phyloP scores from a whole-genome alignment of 495 filamentous ascomycete species.

The Aspergillus sparsus region DNA sequence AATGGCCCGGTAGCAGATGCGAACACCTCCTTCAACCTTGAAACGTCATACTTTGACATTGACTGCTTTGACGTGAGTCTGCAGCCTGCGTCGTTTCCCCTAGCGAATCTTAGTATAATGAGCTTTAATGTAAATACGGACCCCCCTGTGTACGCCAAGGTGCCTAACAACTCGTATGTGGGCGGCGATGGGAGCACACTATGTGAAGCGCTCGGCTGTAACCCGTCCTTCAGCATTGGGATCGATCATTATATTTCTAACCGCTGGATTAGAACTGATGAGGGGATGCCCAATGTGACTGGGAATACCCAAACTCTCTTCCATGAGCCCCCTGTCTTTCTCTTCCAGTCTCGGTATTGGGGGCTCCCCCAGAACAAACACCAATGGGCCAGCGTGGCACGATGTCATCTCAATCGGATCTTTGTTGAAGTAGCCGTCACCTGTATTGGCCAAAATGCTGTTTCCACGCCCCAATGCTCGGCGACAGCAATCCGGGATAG shows the following conservation, averaged over 20 bases:
- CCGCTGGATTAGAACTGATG: background rate
- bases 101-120: background rate
- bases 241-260: background rate
- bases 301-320: background rate
- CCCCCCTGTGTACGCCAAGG: background rate
- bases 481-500: slow-evolving; percentile 3
- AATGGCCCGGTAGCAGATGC: background rate
- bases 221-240: background rate
- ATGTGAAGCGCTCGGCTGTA: background rate
- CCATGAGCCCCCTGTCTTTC: background rate
- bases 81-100: background rate
- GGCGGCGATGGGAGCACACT: background rate
- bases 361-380: background rate
- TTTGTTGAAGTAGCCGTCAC: background rate
- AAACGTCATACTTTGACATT: slow-evolving; percentile 6
- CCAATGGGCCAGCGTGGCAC: background rate
- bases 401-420: slow-evolving; percentile 2
- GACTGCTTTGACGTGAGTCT: slow-evolving; percentile 1
- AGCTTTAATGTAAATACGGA: background rate
- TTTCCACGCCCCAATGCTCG: background rate
- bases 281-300: slow-evolving; percentile 1
- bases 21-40: background rate
- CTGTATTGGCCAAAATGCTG: background rate
- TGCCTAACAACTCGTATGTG: background rate
- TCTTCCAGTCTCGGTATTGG: slow-evolving; percentile 5